A percentile compares a stretch with the other conserved stretches of the same genome.
phyloP scores from a whole-genome alignment of 208 protist species.

The Histomonas meleagridis region DNA sequence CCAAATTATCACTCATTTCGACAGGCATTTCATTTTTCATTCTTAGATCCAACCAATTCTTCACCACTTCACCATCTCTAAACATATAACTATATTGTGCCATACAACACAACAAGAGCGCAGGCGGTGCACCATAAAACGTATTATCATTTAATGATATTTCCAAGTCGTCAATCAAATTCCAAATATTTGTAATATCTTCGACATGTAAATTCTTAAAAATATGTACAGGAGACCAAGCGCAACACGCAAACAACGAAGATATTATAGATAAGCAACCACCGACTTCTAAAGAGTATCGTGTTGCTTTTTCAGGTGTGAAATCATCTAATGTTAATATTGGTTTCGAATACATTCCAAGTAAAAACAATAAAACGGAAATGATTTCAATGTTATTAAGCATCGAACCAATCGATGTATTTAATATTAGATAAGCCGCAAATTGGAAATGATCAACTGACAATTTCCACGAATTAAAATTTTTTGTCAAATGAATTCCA shows the following conservation, averaged over 20 bases:
- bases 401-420: background rate
- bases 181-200: background rate
- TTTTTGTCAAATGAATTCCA: background rate
- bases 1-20: background rate
- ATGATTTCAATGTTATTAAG: constrained; percentile 23
- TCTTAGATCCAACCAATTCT: background rate
- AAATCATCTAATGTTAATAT: background rate
- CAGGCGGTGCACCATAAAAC: background rate
- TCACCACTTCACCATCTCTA: background rate
- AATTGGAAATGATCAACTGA: constrained; percentile 24
- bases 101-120: background rate
- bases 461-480: background rate
- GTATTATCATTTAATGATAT: background rate
- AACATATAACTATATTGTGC: background rate
- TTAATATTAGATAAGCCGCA: background rate
- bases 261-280: constrained; percentile 2
- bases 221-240: background rate
- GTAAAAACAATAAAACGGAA: background rate
- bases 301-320: background rate
- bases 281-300: background rate
- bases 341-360: background rate
- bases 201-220: background rate
- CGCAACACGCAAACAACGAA: background rate
- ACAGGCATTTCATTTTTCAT: background rate
- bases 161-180: background rate